These are phyloP conservation scores for Candida krabiensis DNA, from an alignment of 805 yeast species.

Conservation along the genomic window DNA sequence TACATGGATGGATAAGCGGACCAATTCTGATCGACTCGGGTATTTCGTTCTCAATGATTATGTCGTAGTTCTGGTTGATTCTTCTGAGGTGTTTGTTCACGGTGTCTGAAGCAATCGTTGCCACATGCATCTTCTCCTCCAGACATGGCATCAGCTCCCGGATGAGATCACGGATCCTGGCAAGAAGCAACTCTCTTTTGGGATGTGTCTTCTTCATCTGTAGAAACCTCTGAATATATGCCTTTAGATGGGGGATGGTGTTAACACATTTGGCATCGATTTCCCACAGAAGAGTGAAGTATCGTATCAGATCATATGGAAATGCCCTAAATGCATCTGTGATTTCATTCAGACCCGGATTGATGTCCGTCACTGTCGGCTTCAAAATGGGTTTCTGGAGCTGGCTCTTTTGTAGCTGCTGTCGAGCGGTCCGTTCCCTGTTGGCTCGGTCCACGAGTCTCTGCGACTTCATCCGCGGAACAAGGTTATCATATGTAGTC, in stretches of 20 bases:
- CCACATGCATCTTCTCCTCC: conserved; percentile 97
- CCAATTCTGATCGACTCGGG: conserved; percentile 80
- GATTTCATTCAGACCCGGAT: conserved; percentile 89
- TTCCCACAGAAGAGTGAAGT: conserved; percentile 85
- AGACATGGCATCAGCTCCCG: conserved; percentile 84
- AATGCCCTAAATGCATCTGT: conserved; percentile 89
- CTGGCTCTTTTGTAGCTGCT: conserved; percentile 8
- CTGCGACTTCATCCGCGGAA: conserved; percentile 30
- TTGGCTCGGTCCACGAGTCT: conserved; percentile 25
- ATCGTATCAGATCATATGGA: conserved; percentile 79
- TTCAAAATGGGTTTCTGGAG: conserved; percentile 19
- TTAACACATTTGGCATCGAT: conserved; percentile 91
- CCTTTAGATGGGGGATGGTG: conserved; percentile 65
- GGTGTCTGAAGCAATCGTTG: conserved; percentile 83
- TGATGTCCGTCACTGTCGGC: conserved; percentile 40
- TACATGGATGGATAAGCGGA: conserved; percentile 87
- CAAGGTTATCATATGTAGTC: conserved; percentile 24
- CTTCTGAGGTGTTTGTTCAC: conserved; percentile 67
- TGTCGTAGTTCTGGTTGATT: conserved; percentile 78
- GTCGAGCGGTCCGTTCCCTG: conserved; percentile 12
- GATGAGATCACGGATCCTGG: conserved; percentile 44
- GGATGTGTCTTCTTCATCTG: conserved; percentile 37
- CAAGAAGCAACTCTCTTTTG: conserved; percentile 37
- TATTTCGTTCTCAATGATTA: conserved; percentile 71
- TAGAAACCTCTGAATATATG: conserved; percentile 50